phyloP scores from a whole-genome alignment of 495 filamentous ascomycete species.

The Aspergillus heteromorphus region DNA sequence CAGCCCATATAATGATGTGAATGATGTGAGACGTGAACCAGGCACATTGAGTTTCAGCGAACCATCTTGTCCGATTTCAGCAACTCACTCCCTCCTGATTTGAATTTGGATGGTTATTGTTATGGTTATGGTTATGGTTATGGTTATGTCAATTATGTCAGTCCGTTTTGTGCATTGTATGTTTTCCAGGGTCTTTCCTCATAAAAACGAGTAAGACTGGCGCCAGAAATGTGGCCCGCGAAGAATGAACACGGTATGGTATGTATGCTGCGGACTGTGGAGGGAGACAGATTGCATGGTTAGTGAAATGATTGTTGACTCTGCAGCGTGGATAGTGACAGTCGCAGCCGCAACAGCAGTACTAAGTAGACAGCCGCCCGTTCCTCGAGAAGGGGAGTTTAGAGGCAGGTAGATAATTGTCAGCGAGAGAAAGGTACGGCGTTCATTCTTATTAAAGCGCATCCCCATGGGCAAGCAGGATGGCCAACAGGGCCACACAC shows the following conservation, averaged over 20 bases:
- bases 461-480: conserved; percentile 2
- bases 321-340: neutral
- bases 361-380: no score
- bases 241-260: neutral
- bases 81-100: neutral
- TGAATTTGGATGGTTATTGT: neutral
- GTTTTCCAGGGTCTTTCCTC: neutral
- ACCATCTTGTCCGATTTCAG: conserved; percentile 1
- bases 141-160: neutral
- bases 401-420: neutral
- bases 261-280: neutral
- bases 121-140: neutral
- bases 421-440: neutral
- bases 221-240: neutral
- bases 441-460: neutral
- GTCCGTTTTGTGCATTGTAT: neutral
- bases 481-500: conserved; percentile 19
- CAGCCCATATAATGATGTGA: conserved; percentile 25
- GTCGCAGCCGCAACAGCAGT: no score
- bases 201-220: neutral
- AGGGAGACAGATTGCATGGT: neutral
- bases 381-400: neutral
- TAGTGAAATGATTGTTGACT: neutral
- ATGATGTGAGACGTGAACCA: conserved; percentile 23
- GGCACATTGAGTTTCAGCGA: conserved; percentile 12